A percentile compares a stretch with the other conserved stretches of the same genome.
These are phyloP conservation scores for Mrakia frigida DNA, from an alignment of 768 basidiomycete genomes.

Conservation along the genomic window DNA sequence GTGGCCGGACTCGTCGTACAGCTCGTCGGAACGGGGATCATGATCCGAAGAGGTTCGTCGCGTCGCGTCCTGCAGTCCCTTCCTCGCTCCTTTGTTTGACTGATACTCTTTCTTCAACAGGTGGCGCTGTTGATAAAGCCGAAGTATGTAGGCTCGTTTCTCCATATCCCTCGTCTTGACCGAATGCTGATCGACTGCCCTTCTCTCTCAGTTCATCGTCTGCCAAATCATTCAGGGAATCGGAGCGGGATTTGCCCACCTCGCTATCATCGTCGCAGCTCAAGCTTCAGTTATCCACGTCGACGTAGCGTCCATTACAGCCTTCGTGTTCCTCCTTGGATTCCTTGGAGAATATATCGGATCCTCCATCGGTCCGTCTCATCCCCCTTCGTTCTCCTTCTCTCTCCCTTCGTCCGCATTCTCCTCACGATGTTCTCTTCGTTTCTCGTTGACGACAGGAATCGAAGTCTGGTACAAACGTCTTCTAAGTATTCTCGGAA, in stretches of 20 bases:
- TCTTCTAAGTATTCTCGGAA: no score
- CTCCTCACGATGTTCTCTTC: background rate
- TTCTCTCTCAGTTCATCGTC: background rate
- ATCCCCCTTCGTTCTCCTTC: background rate
- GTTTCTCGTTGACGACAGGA: no score
- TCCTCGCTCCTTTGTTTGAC: background rate
- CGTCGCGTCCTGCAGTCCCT: background rate
- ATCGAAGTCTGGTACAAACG: no score
- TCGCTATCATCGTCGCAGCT: background rate
- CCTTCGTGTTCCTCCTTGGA: background rate
- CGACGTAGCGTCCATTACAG: background rate
- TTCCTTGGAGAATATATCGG: background rate
- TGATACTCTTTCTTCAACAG: background rate
- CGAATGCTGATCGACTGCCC: background rate
- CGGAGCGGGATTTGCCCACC: background rate
- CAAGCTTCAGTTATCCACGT: background rate
- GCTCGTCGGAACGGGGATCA: background rate
- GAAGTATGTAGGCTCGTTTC: background rate
- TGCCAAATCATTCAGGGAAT: background rate
- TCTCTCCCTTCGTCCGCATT: background rate
- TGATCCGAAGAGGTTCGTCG: background rate
- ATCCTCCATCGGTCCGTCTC: background rate
- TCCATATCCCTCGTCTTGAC: background rate
- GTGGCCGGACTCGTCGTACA: background rate
- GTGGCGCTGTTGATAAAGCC: background rate